Base-by-base conservation (phyloP, 768 basidiomycete species). In the Mycena crocata region DNA sequence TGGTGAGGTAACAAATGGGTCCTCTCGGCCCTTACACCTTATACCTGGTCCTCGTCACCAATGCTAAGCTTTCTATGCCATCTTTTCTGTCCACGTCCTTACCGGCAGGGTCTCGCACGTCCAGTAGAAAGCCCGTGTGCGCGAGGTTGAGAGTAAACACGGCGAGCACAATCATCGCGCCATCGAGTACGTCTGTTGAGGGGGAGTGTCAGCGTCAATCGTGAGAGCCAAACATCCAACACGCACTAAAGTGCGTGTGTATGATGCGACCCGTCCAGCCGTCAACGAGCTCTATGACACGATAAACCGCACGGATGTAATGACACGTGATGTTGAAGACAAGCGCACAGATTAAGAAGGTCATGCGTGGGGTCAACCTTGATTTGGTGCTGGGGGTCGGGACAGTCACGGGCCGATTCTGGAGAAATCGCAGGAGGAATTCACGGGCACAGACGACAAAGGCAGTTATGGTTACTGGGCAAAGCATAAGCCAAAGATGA, bases 361-460 rank as follows among this genome's bases (percentile, higher is more conserved):
- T 30, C 57, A 71, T 52, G 2, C 48, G 50, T 1, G 9, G 45
- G 9, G 48, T 40, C 34, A 69, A 46, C 35, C 45, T 31, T 30
- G 50, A 17, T 10, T 28, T 24, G 23, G 30, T 17, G 17, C 45
- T 10, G 26, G 28, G 62, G 19, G 19, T 17, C 15, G 17, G 28
- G 7, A 13, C 1, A 31, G 9, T 48, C 39, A 56, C 32, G 46
- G 67, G 67, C 3, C 60, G 60, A 46, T 66, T 55, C 14, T 45
- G 14, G 23, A 67, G 30, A 58, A 57, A 84, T 62, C 67, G 86
- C 82, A 61, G 83, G 73, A 57, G 79, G 75, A 70, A 87, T 81
- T 62, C 85, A 81, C 23, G 65, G 73, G 30, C 83, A 73, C 83
- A 85, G 31, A 68, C 0, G 42, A 57, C 64, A 52, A 66, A 71